Base-by-base conservation (phyloP, 2,329 filamentous ascomycete genomes). In the Fusarium nelsonii region DNA sequence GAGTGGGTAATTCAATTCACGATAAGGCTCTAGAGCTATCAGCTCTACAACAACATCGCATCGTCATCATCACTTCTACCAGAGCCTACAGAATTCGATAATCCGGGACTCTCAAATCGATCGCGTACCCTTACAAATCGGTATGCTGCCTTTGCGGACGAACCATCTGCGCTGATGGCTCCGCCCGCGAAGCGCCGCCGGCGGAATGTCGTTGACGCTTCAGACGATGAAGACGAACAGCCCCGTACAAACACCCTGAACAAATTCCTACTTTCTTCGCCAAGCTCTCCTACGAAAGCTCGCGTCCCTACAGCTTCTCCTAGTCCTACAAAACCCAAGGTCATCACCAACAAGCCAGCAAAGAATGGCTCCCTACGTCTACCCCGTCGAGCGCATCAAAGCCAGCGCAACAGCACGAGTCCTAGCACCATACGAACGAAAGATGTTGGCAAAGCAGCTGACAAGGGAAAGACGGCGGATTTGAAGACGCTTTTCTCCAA, bases 401-500 rank as follows among this genome's bases (percentile, higher is more conserved):
- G 72, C 33, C 77, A 73, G 60, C 79, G 75, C 50, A 72, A 75
- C 45, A 72, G 70, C 57, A 70, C 74, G 57, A 79, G 68, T 69
- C 43, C 78, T 72, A 79, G 73, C 63, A 75, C 78, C 26, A 81
- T 80, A 59, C 86, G 84, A 72, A 63, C 75, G 4, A 82, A 78
- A 30, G 77, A 73, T 34, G 71, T 72, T 39, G 74, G 73, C n/a
- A 84, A 82, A 63, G 64, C 76, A 8, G 82, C 82, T 8, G 85
- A 86, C 53, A 87, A 83, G 67, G 84, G 82, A 7, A 87, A 84
- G 65, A 85, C 84, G 8, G 87, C 82, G 5, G 85, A 90, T 69
- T 80, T 91, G 15, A 81, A 84, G 72, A 83, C 85, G 0, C 81
- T 90, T 18, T 91, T 91, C 69, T 88, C 87, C 18, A 88, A 84